These are phyloP conservation scores for Cryptosporidium xiaoi DNA, from an alignment of 169 alveolate genomes.

Conservation along the genomic window DNA sequence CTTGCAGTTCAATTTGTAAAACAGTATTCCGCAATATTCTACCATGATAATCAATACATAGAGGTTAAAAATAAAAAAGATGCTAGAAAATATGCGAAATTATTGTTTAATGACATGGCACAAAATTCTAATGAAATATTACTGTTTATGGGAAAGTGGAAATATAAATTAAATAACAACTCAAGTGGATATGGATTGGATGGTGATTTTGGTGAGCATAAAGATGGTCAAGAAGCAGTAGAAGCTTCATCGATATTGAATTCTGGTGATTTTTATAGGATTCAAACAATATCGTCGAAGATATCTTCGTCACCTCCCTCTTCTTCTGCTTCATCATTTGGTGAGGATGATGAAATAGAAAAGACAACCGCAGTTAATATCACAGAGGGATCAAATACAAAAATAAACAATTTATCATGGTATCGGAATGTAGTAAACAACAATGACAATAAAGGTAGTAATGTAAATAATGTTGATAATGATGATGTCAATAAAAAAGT, in stretches of 20 bases:
- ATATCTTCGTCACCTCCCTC: neutral
- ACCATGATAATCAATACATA: constrained; percentile 33
- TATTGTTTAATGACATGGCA: constrained; percentile 56
- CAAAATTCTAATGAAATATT: constrained; percentile 46
- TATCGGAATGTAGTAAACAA: constrained; percentile 9
- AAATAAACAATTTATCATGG: constrained; percentile 11
- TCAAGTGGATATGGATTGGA: neutral
- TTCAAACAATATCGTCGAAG: neutral
- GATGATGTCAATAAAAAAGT: constrained; percentile 4
- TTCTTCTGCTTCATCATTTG: constrained; percentile 19
- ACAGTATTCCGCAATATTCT: constrained; percentile 60
- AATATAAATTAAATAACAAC: neutral
- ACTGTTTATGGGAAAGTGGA: constrained; percentile 70
- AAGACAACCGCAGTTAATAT: neutral
- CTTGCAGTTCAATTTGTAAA: constrained; percentile 69
- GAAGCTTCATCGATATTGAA: constrained; percentile 9
- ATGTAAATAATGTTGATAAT: neutral
- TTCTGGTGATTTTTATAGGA: neutral
- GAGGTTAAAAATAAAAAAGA: constrained; percentile 64
- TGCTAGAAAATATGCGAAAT: constrained; percentile 66
- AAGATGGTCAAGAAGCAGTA: constrained; percentile 6
- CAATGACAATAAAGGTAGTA: neutral
- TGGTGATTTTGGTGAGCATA: neutral
- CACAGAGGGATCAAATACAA: constrained; percentile 39
- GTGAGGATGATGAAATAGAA: constrained; percentile 18